phyloP scores from a whole-genome alignment of 1,139 yeast species.

The Saccharomyces pastorianus region DNA sequence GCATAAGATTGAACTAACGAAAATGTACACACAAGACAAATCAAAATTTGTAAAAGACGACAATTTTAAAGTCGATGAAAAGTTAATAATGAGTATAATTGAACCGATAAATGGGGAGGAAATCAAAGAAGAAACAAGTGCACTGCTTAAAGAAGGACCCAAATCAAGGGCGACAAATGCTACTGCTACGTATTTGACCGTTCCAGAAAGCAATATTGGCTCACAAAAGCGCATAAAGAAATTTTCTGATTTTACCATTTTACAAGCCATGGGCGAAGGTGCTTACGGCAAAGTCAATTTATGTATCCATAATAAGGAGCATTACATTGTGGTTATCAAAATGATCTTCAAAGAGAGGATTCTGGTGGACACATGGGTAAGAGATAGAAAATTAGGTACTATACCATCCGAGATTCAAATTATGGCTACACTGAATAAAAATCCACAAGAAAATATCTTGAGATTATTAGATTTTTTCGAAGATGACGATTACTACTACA shows the following conservation, averaged over 20 bases:
- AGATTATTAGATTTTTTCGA: constrained; percentile 82
- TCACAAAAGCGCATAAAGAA: constrained; percentile 54
- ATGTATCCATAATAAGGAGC: constrained; percentile 51
- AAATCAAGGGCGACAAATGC: constrained; percentile 1
- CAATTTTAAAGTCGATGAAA: constrained; percentile 27
- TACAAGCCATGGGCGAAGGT: constrained; percentile 85
- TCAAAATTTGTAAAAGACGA: constrained; percentile 26
- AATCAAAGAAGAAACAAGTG: background rate
- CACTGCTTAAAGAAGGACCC: background rate
- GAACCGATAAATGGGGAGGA: background rate
- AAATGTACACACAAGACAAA: constrained; percentile 24
- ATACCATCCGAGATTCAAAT: constrained; percentile 90
- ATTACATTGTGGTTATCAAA: constrained; percentile 67
- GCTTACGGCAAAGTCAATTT: constrained; percentile 89
- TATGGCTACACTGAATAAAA: constrained; percentile 63
- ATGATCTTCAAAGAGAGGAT: constrained; percentile 86
- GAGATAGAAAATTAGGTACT: constrained; percentile 83
- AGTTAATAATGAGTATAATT: constrained; percentile 1
- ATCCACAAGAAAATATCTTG: constrained; percentile 80
- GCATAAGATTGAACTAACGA: constrained; percentile 21
- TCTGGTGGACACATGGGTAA: constrained; percentile 90
- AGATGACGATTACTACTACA: constrained; percentile 75
- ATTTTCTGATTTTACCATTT: constrained; percentile 56
- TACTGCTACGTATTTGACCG: constrained; percentile 7
- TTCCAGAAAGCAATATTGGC: constrained; percentile 39